Percentiles rank a stretch among this genome's conserved stretches.
phyloP scores from a whole-genome alignment of 805 yeast genomes.

The Candida tibetensis region DNA sequence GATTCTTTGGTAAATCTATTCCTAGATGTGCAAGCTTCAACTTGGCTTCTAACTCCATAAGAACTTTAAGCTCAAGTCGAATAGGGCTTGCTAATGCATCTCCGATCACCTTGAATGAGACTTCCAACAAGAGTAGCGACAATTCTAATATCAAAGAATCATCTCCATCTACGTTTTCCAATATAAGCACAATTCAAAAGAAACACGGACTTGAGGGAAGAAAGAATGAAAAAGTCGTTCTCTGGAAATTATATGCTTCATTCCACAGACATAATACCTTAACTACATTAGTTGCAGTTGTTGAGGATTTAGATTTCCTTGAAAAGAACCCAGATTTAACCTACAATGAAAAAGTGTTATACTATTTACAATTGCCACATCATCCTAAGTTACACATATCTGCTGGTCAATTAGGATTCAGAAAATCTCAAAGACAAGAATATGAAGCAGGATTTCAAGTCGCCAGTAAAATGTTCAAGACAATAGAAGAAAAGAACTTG shows the following conservation, averaged over 20 bases:
- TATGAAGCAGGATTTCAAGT: slow-evolving; percentile 92
- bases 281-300: slow-evolving; percentile 68
- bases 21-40: too few species aligned
- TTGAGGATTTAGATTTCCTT: slow-evolving; percentile 59
- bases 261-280: slow-evolving; percentile 84
- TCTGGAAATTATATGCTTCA: slow-evolving; percentile 70
- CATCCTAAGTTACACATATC: slow-evolving; percentile 64
- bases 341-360: slow-evolving; percentile 69
- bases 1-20: too few species aligned
- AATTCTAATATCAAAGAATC: slow-evolving; percentile 1
- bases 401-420: slow-evolving; percentile 86
- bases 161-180: slow-evolving; percentile 2
- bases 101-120: slow-evolving; percentile 5
- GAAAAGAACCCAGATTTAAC: slow-evolving; percentile 53
- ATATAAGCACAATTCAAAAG: slow-evolving; percentile 1
- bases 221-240: slow-evolving; percentile 39
- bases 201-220: slow-evolving; percentile 2
- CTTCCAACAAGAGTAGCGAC: background rate
- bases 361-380: slow-evolving; percentile 77
- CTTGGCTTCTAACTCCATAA: background rate
- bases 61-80: background rate
- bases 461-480: slow-evolving; percentile 65
- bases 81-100: slow-evolving; percentile 5
- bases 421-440: slow-evolving; percentile 86
- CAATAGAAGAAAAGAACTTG: slow-evolving; percentile 61